These are phyloP conservation scores for Teratosphaeria zuluensis DNA, from an alignment of 2,329 filamentous ascomycete genomes.

Conservation along the genomic window DNA sequence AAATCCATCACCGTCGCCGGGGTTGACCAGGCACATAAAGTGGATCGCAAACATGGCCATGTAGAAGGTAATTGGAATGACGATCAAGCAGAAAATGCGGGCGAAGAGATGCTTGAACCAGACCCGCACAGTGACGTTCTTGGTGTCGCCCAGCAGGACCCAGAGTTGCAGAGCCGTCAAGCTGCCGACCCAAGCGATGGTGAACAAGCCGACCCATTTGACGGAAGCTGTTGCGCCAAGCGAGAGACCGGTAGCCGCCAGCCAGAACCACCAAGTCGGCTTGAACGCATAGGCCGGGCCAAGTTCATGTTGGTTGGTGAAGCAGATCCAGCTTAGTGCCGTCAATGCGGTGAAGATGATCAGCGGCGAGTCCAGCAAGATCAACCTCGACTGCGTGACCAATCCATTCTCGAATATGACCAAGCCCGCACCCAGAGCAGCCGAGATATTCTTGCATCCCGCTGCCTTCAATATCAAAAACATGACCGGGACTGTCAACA, in stretches of 20 bases:
- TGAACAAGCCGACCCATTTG: slow-evolving; percentile 98
- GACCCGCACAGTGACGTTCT: slow-evolving; percentile 69
- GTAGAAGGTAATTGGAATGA: slow-evolving; percentile 84
- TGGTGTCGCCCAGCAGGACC: slow-evolving; percentile 83
- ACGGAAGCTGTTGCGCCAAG: slow-evolving; percentile 88
- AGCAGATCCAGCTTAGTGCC: slow-evolving; percentile 79
- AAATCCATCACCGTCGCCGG: slow-evolving; percentile 94
- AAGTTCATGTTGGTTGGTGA: slow-evolving; percentile 93
- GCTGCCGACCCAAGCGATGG: slow-evolving; percentile 92
- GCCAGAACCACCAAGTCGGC: slow-evolving; percentile 96
- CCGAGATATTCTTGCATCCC: slow-evolving; percentile 79
- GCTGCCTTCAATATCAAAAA: slow-evolving; percentile 88
- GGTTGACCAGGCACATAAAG: slow-evolving; percentile 86
- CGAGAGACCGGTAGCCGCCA: slow-evolving; percentile 73
- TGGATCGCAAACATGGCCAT: slow-evolving; percentile 96
- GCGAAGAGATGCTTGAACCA: slow-evolving; percentile 94
- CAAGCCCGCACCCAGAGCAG: slow-evolving; percentile 70
- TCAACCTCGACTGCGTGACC: slow-evolving; percentile 86
- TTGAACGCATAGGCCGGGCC: slow-evolving; percentile 82
- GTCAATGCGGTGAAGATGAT: slow-evolving; percentile 90
- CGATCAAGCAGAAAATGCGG: slow-evolving; percentile 79
- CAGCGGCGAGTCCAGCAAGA: slow-evolving; percentile 89
- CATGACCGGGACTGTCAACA: slow-evolving; percentile 81
- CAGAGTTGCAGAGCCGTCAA: slow-evolving; percentile 89
- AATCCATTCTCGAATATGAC: slow-evolving; percentile 97